Evolutionary conservation across 805 yeast species (phyloP), one percentile per base, ranked within the genome.

Genomic region (Suhomyces xylopsoci): DNA sequence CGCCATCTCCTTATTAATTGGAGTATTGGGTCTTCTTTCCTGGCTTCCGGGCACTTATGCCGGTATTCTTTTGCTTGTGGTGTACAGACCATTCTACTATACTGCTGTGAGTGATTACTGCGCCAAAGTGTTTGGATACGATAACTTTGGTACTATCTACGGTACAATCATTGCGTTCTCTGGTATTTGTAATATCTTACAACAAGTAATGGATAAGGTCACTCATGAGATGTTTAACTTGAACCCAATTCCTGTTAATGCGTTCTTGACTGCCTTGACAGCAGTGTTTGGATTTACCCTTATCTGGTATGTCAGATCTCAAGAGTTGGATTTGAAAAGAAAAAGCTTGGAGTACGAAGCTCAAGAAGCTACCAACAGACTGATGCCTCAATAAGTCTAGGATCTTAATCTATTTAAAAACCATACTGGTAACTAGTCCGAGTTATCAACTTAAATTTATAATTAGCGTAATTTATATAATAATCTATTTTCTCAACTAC

Each of bases 91-190:
- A 9, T 88, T 92, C 64, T 91, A 88, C 64, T 93, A 92, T 69
- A 92, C 98, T 1, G 89, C 96, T 1, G 90, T 91, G 6, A 88
- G 96, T 1, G 97, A 93, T 68, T 90, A 85, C 67, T 82, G 91
- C 62, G 96, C 96, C 26, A 92, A 92, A 66, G 93, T 92, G 30
- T 92, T 93, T 72, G 98, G 98, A 0, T 91, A 88, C 68, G 85
- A 83, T 51, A 90, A 96, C 1, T 92, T 93, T 70, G 97, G 97
- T 36, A 88, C 91, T 1, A 85, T 93, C 6, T 93, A 93, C 64
- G 98, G 98, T 0, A 71, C 92, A 17, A 78, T 91, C 62, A 90
- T 91, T 62, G 85, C 91, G 53, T 74, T 88, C 54, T 83, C 96
- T 14, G 97, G 97, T 5, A 55, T 87, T n/a, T 81, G 86, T 67